phyloP scores from a whole-genome alignment of 1,139 yeast genomes.

The Candida sanyaensis region DNA sequence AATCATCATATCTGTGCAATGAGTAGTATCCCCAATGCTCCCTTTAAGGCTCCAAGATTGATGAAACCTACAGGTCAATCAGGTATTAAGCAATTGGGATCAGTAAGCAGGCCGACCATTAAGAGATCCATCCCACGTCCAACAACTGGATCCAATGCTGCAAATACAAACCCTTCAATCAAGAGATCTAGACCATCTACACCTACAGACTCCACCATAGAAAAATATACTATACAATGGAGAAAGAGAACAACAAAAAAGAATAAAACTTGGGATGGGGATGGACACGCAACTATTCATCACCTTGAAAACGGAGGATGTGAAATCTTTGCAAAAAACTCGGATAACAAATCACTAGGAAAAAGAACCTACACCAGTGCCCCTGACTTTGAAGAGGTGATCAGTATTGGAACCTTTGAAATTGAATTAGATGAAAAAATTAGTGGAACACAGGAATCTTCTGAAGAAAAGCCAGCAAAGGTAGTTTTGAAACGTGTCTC shows the following conservation, averaged over 20 bases:
- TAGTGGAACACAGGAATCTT: not conserved
- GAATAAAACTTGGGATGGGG: constrained; percentile 95
- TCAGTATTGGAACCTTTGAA: constrained; percentile 53
- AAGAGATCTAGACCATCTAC: constrained; percentile 4
- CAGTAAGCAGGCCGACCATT: not conserved
- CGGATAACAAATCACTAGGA: constrained; percentile 19
- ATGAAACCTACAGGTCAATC: constrained; percentile 6
- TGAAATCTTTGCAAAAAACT: constrained; percentile 18
- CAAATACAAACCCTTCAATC: not conserved
- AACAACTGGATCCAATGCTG: not conserved
- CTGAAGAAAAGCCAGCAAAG: constrained; percentile 7
- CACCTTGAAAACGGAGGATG: constrained; percentile 2
- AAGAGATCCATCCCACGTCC: not conserved
- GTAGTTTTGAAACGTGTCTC: constrained; percentile 4
- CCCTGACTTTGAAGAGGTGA: constrained; percentile 35
- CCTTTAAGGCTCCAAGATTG: constrained; percentile 39
- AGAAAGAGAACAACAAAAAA: constrained; percentile 74
- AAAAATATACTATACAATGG: constrained; percentile 53
- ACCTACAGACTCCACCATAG: not conserved
- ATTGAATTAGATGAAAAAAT: constrained; percentile 53
- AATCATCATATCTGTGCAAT: not conserved
- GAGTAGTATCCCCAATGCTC: constrained; percentile 28
- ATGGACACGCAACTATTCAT: constrained; percentile 55
- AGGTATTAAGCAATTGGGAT: not conserved
- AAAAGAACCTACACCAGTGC: constrained; percentile 14